phyloP scores from a whole-genome alignment of 1,284 basidiomycete species.

The Ustilago vetiveriae region DNA sequence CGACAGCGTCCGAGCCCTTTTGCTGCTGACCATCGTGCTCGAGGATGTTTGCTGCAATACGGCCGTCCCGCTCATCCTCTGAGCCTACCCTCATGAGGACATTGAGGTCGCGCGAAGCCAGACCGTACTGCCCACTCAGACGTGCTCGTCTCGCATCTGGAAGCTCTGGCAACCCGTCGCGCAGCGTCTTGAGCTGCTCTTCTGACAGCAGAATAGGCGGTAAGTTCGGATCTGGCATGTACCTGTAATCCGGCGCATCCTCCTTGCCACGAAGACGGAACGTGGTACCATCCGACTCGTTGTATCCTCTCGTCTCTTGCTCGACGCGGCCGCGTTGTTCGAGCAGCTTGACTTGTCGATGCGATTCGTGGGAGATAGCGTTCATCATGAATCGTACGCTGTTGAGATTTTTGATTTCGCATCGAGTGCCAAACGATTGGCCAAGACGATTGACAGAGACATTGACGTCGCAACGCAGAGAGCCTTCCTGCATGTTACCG shows the following conservation, averaged over 20 bases:
- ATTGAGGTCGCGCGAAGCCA: constrained; percentile 72
- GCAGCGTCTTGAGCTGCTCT: constrained; percentile 73
- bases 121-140: constrained; percentile 72
- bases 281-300: constrained; percentile 83
- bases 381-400: constrained; percentile 85
- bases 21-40: not conserved
- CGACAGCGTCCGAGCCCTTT: constrained; percentile 46
- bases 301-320: constrained; percentile 91
- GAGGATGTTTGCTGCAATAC: not conserved
- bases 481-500: constrained; percentile 90
- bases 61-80: constrained; percentile 55
- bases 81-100: constrained; percentile 60
- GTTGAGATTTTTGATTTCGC: constrained; percentile 97
- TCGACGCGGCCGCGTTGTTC: constrained; percentile 70
- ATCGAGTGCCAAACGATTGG: constrained; percentile 80
- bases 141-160: constrained; percentile 76
- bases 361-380: constrained; percentile 81
- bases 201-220: constrained; percentile 75
- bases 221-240: constrained; percentile 97
- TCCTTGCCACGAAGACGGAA: constrained; percentile 87
- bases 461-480: constrained; percentile 90
- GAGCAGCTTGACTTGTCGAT: constrained; percentile 77
- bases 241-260: constrained; percentile 92
- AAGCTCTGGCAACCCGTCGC: constrained; percentile 78
- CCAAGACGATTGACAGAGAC: constrained; percentile 75